These are phyloP conservation scores for Pseudogymnoascus sp. DNA, from an alignment of 2,329 filamentous ascomycete genomes.

Conservation along the genomic window DNA sequence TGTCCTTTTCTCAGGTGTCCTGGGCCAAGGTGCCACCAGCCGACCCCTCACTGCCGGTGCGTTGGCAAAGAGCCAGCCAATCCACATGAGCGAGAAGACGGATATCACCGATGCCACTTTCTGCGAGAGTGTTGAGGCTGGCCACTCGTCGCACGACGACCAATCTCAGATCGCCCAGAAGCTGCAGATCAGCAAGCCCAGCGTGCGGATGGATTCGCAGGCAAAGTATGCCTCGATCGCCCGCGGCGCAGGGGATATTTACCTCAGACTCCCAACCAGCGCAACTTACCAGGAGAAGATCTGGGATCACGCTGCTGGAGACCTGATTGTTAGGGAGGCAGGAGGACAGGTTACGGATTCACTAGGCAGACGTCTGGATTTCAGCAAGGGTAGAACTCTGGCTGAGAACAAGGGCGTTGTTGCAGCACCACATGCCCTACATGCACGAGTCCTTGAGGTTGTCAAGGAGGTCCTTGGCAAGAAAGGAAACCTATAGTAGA, in stretches of 20 bases:
- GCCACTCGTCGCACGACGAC: constrained; percentile 82
- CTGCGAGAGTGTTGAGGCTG: constrained; percentile 93
- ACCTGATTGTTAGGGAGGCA: constrained; percentile 88
- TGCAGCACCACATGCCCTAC: constrained; percentile 71
- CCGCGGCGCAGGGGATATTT: constrained; percentile 87
- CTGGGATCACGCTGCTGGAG: constrained; percentile 96
- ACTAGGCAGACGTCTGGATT: constrained; percentile 76
- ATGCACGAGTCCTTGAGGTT: constrained; percentile 67
- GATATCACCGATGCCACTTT: constrained; percentile 78
- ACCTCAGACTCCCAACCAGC: constrained; percentile 78
- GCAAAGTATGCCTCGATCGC: constrained; percentile 97
- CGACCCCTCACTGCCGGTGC: constrained; percentile 56
- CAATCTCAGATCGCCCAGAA: constrained; percentile 76
- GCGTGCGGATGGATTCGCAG: constrained; percentile 94
- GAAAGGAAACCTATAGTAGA: constrained; percentile 23
- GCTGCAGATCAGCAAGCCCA: constrained; percentile 81
- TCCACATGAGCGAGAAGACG: constrained; percentile 70
- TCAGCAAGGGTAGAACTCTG: constrained; percentile 77
- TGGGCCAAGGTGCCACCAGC: constrained; percentile 72
- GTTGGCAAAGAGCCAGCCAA: constrained; percentile 51
- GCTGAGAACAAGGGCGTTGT: constrained; percentile 89
- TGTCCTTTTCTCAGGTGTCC: constrained; percentile 79
- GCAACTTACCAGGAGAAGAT: constrained; percentile 97
- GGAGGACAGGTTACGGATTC: constrained; percentile 89
- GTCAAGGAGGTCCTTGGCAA: constrained; percentile 69